These are phyloP conservation scores for Phytophthora citrophthora DNA, from an alignment of 352 stramenopile species.

Conservation along the genomic window DNA sequence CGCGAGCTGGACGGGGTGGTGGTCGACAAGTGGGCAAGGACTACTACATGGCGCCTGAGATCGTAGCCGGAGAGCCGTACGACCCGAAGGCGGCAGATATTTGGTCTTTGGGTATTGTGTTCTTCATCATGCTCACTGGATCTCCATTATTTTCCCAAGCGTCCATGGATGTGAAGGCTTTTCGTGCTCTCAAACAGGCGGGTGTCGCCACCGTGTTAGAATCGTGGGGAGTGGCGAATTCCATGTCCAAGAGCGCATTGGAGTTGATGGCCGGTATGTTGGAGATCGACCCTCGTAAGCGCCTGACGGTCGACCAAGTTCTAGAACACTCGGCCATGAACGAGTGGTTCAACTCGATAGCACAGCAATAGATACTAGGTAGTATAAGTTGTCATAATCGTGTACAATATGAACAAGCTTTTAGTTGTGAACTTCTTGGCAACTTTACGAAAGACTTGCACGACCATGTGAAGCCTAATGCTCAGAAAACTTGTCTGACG, in stretches of 20 bases:
- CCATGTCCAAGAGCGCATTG: slow-evolving; percentile 18
- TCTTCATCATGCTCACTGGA: slow-evolving; percentile 32
- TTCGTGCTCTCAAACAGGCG: slow-evolving; percentile 31
- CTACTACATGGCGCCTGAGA: slow-evolving; percentile 65
- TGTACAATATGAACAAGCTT: background rate
- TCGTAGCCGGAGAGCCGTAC: slow-evolving; percentile 40
- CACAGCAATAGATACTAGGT: background rate
- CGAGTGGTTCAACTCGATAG: slow-evolving; percentile 10
- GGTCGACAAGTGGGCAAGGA: slow-evolving; percentile 46
- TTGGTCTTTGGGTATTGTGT: slow-evolving; percentile 13
- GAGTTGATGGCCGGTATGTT: slow-evolving; percentile 39
- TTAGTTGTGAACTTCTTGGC: no score
- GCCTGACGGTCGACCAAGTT: slow-evolving; percentile 29
- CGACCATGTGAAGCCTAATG: no score
- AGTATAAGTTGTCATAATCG: background rate
- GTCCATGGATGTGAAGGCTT: slow-evolving; percentile 33
- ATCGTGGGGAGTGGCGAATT: slow-evolving; percentile 33
- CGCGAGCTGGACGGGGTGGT: slow-evolving; percentile 17
- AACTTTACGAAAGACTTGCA: no score
- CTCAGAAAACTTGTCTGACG: no score
- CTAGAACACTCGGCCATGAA: slow-evolving; percentile 26
- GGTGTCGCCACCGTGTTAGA: slow-evolving; percentile 35
- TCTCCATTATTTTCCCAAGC: slow-evolving; percentile 46
- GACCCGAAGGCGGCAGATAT: slow-evolving; percentile 39
- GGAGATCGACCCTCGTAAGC: slow-evolving; percentile 31